Evolutionary conservation across 495 filamentous ascomycete species (phyloP).

Genomic region (Trichoderma erinaceum): DNA sequence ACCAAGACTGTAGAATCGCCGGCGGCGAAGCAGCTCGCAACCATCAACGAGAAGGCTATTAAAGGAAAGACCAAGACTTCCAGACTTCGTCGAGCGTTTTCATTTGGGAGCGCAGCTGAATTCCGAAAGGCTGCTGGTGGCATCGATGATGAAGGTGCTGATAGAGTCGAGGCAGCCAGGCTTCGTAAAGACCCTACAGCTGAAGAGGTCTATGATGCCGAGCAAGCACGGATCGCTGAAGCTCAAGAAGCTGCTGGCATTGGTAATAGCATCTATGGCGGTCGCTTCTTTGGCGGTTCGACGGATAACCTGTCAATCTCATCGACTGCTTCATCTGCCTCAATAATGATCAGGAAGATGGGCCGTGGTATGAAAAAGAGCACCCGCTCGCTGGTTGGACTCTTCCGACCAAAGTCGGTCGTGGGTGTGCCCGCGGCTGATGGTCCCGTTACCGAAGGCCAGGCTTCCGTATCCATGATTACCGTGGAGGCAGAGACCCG

Average conservation of each 20-base stretch:
- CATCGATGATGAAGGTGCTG: conserved; percentile 44
- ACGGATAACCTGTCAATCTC: conserved; percentile 97
- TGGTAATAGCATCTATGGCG: conserved; percentile 91
- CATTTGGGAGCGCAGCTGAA: conserved; percentile 94
- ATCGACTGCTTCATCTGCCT: conserved; percentile 94
- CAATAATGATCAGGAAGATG: conserved; percentile 99
- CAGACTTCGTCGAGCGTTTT: conserved; percentile 87
- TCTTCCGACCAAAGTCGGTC: conserved; percentile 92
- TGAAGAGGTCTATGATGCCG: conserved; percentile 57
- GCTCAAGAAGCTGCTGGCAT: conserved; percentile 88
- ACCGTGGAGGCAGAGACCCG: conserved; percentile 91
- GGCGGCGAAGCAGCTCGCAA: conserved; percentile 72
- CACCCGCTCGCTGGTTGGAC: conserved; percentile 79
- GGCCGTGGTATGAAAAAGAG: conserved; percentile 94
- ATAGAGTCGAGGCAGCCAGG: conserved; percentile 53
- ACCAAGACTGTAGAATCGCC: conserved; percentile 49
- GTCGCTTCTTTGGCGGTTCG: conserved; percentile 80
- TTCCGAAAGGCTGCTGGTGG: conserved; percentile 60
- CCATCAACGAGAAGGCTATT: conserved; percentile 66
- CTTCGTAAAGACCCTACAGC: conserved; percentile 70
- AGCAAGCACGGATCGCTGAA: conserved; percentile 84
- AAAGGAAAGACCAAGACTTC: conserved; percentile 75
- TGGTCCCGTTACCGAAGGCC: conserved; percentile 55
- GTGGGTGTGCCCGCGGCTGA: conserved; percentile 71
- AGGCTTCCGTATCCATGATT: conserved; percentile 83